Evolutionary conservation across 805 yeast species (phyloP).

Genomic region (Schwanniomyces polymorphus): DNA sequence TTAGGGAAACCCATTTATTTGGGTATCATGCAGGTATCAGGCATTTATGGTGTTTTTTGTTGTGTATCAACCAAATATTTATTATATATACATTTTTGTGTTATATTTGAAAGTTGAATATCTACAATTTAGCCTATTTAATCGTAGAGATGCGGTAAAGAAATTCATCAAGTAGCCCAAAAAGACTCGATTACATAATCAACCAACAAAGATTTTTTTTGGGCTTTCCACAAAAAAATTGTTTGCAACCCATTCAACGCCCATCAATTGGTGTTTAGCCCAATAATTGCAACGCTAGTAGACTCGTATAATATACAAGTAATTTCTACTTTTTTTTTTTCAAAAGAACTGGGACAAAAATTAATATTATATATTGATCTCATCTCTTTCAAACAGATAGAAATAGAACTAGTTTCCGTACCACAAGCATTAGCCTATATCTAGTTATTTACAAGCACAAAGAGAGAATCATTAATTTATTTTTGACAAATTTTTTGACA

Average conservation of each 20-base stretch:
- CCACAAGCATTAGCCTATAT: background rate
- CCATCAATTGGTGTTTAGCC: slow-evolving; percentile 7
- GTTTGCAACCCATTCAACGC: slow-evolving; percentile 5
- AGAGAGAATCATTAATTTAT: background rate
- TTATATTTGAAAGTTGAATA: background rate
- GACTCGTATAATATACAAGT: background rate
- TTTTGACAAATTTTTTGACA: background rate
- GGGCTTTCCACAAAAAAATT: slow-evolving; percentile 4
- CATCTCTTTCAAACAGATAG: background rate
- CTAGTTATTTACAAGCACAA: background rate
- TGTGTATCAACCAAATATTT: background rate
- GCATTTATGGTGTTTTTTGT: background rate
- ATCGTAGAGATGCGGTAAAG: background rate
- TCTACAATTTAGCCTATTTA: background rate
- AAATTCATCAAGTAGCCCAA: background rate
- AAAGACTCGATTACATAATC: slow-evolving; percentile 4
- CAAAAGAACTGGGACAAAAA: background rate
- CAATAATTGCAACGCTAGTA: slow-evolving; percentile 3
- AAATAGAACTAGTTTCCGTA: background rate
- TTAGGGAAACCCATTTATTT: too few species aligned
- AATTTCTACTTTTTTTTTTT: background rate
- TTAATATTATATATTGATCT: background rate
- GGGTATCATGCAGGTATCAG: too few species aligned
- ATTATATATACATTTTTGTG: background rate
- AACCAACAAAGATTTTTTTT: slow-evolving; percentile 8